A percentile compares a stretch with the other conserved stretches of the same genome.
Evolutionary conservation across 495 filamentous ascomycete species (phyloP).

Genomic region (Cudoniella acicularis): DNA sequence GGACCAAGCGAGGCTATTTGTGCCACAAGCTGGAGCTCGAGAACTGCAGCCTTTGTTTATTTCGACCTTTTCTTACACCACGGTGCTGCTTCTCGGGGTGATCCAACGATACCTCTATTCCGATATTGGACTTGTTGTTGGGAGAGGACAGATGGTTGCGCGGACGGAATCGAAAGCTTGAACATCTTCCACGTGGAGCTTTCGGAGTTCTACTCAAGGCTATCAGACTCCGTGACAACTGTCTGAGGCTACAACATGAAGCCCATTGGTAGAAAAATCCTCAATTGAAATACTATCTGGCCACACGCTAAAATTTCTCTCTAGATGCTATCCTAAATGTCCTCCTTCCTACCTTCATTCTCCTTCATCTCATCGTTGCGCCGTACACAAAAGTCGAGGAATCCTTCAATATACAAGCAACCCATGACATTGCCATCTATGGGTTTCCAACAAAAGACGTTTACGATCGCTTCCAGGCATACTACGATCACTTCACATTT

Average conservation of each 20-base stretch:
- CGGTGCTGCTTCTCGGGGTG: no score
- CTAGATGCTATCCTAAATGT: conserved; percentile 50
- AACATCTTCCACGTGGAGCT: conserved; percentile 8
- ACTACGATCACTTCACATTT: conserved; percentile 91
- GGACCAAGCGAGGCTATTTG: conserved; percentile 18
- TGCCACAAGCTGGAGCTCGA: no score
- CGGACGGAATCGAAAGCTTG: background rate
- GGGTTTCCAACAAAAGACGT: conserved; percentile 62
- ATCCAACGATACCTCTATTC: background rate
- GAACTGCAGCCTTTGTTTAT: no score
- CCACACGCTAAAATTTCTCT: background rate
- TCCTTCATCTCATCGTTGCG: conserved; percentile 71
- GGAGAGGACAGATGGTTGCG: background rate
- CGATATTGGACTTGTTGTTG: background rate
- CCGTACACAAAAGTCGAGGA: conserved; percentile 99
- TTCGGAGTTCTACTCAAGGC: background rate
- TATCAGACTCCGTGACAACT: background rate
- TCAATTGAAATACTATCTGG: background rate
- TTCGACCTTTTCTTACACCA: no score
- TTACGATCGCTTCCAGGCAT: conserved; percentile 39
- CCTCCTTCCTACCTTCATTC: conserved; percentile 61
- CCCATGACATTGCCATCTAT: conserved; percentile 82
- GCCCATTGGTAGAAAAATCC: conserved; percentile 3
- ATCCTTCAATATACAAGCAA: conserved; percentile 95
- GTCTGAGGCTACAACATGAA: conserved; percentile 16